Conservation (phyloP, 192 early-diverging fungal species). For the Coemansia sp. region DNA sequence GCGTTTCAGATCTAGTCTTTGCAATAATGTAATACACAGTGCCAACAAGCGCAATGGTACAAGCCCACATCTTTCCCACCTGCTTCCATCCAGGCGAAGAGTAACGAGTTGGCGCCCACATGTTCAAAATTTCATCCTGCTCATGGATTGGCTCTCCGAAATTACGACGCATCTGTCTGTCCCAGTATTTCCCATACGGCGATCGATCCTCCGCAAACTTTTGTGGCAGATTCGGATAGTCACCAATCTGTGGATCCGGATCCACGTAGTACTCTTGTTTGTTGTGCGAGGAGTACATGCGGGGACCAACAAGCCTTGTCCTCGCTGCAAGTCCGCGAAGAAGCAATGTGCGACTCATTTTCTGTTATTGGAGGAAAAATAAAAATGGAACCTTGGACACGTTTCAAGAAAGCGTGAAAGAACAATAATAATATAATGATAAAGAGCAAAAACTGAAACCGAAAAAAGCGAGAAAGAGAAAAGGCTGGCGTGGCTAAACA, state of each 20-base stretch:
- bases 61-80: slow-evolving; percentile 58
- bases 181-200: slow-evolving; percentile 64
- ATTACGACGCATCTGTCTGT: slow-evolving; percentile 74
- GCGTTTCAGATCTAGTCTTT: slow-evolving; percentile 57
- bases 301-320: background rate
- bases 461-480: no score
- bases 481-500: no score
- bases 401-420: background rate
- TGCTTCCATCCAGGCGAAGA: slow-evolving; percentile 57
- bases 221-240: slow-evolving; percentile 73
- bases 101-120: slow-evolving; percentile 70
- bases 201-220: slow-evolving; percentile 62
- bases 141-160: slow-evolving; percentile 71
- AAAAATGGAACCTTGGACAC: background rate
- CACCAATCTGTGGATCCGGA: slow-evolving; percentile 72
- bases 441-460: background rate
- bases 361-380: slow-evolving; percentile 1
- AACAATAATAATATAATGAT: background rate
- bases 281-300: slow-evolving; percentile 24
- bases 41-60: slow-evolving; percentile 56
- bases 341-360: slow-evolving; percentile 38
- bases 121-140: slow-evolving; percentile 69
- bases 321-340: background rate
- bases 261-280: slow-evolving; percentile 46
- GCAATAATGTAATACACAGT: slow-evolving; percentile 58